A percentile compares a stretch with the other conserved stretches of the same genome.
Conservation (phyloP, 2,329 filamentous ascomycete genomes). For the Venturia effusa region DNA sequence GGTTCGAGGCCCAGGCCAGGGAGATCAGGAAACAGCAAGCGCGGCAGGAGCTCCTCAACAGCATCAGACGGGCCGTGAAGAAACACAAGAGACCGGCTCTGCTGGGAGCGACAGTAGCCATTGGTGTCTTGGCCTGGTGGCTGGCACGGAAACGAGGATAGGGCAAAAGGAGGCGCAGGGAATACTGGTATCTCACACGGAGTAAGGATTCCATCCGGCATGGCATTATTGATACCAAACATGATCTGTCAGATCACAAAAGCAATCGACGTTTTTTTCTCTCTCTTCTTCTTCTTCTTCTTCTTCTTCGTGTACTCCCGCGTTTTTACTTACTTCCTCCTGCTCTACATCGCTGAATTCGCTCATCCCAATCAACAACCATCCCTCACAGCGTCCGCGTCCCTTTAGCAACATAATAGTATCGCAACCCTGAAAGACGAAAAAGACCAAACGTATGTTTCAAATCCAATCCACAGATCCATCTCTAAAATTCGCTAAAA, state of each 20-base stretch:
- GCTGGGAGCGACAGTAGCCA: conserved; percentile 40
- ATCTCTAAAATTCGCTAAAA: too few relatives aligned
- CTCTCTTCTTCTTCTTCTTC: too few relatives aligned
- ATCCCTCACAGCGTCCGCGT: too few relatives aligned
- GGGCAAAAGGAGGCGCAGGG: too few relatives aligned
- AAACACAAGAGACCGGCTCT: conserved; percentile 55
- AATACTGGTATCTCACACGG: neutral
- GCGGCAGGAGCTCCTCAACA: conserved; percentile 36
- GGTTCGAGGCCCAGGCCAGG: conserved; percentile 58
- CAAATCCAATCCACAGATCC: too few relatives aligned
- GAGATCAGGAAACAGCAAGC: conserved; percentile 60
- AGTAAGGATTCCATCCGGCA: neutral
- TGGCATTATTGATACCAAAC: neutral
- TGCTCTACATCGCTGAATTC: too few relatives aligned
- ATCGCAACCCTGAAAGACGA: too few relatives aligned
- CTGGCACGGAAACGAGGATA: conserved; percentile 12
- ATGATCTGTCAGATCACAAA: neutral
- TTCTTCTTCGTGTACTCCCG: too few relatives aligned
- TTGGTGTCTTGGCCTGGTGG: conserved; percentile 26
- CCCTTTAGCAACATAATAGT: too few relatives aligned
- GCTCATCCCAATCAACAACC: too few relatives aligned
- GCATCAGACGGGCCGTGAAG: conserved; percentile 38
- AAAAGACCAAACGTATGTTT: too few relatives aligned
- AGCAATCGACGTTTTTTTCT: neutral
- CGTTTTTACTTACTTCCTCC: too few relatives aligned